Base-by-base conservation (phyloP, 2,329 filamentous ascomycete species). In the Xylariomycetidae sp. region DNA sequence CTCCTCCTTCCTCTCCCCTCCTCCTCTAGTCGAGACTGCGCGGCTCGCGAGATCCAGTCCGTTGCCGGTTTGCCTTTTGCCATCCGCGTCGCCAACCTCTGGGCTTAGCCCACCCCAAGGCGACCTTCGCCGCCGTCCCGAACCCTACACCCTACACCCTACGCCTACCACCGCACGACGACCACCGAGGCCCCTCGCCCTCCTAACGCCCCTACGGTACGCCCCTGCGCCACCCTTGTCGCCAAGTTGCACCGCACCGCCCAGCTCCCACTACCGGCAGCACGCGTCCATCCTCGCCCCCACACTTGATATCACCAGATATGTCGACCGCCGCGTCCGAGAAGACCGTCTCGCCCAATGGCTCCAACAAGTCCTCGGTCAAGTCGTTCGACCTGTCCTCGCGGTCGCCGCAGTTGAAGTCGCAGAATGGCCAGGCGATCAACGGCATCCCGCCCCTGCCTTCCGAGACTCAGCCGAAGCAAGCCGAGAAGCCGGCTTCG, bases 401-500 rank as follows among this genome's bases (percentile, higher is more conserved):
- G 34, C 46, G 44, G 38, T 46, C 54, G 20, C 50, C 54, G 14
- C 55, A 42, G 25, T 28, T 54, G 23, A 50, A 48, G 39, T 44
- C 47, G 13, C 52, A 54, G 37, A 55, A 55, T 54, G 52, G 48
- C 27, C 45, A 49, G 34, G 34, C 47, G 29, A 43, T 43, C 34
- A 56, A 56, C 35, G 57, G 56, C 32, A 37, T 38, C 33, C 34
- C 20, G 34, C 35, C 47, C 29, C 33, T 34, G 40, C 42, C 47
- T 31, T 30, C 46, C 48, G 63, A 66, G 20, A 49, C 48, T 34
- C 43, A 54, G 34, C 52, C 56, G 35, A 67, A 58, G 43, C 58
- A 58, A 34, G 47, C 60, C 36, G 74, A 79, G 48, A 78, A 74
- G 54, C 56, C 69, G 3, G 76, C 74, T 10, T 6, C 38, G 10